Conservation (phyloP, 345 rosid genomes). For the Gossypium ekmanianum region DNA sequence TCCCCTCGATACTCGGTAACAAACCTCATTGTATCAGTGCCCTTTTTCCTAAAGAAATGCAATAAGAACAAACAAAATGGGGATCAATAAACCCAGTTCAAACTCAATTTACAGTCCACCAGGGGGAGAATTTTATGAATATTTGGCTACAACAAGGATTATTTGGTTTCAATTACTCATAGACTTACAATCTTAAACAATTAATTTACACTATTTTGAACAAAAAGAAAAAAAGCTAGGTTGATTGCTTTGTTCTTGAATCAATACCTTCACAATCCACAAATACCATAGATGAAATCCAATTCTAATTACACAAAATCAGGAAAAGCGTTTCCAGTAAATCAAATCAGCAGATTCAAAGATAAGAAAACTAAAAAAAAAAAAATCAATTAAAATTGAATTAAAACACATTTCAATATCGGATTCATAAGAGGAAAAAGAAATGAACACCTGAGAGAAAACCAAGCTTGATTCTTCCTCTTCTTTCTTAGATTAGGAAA, state of each 20-base stretch:
- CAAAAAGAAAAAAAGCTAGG: background rate
- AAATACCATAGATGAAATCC: background rate
- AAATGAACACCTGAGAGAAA: background rate
- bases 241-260: background rate
- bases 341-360: background rate
- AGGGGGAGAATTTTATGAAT: background rate
- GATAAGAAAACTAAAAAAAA: background rate
- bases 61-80: background rate
- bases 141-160: background rate
- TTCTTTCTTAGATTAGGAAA: background rate
- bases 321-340: background rate
- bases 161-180: background rate
- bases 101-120: background rate
- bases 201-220: background rate
- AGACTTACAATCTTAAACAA: background rate
- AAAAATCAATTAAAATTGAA: background rate
- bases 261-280: background rate
- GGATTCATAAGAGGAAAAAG: background rate
- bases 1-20: background rate
- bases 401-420: background rate
- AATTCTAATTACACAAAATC: background rate
- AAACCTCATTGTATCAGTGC: background rate
- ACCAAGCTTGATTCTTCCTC: background rate
- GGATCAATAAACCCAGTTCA: background rate
- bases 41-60: background rate